Evolutionary conservation across 2,329 filamentous ascomycete species (phyloP).

Genomic region (Beauveria bassiana): DNA sequence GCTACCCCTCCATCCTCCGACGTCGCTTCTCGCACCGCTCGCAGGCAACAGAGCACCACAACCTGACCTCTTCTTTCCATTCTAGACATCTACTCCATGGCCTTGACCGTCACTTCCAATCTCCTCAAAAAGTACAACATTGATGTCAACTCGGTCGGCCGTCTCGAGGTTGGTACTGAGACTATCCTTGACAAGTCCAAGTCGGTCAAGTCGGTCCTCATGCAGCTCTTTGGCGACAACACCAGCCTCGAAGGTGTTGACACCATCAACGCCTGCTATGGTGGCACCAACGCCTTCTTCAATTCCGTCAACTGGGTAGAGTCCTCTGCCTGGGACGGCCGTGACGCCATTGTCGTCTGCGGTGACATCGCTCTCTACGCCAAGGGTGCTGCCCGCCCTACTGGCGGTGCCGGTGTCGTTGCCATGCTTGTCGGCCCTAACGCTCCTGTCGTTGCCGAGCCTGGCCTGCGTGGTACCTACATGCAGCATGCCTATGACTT

Average conservation of each 20-base stretch:
- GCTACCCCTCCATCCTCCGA: conserved; percentile 12
- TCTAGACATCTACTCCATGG: conserved; percentile 79
- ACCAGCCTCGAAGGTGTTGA: conserved; percentile 79
- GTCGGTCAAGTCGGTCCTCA: conserved; percentile 80
- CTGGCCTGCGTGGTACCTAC: conserved; percentile 71
- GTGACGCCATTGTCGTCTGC: conserved; percentile 70
- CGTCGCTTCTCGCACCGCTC: conserved; percentile 8
- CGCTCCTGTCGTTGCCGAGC: conserved; percentile 68
- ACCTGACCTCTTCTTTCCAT: conserved; percentile 14
- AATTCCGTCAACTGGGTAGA: conserved; percentile 82
- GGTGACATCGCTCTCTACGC: conserved; percentile 82
- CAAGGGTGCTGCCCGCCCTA: conserved; percentile 74
- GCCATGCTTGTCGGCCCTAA: conserved; percentile 73
- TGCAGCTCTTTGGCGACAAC: conserved; percentile 81
- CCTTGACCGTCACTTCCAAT: conserved; percentile 69
- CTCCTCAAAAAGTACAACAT: conserved; percentile 78
- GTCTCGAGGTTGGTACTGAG: conserved; percentile 79
- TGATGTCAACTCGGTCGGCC: conserved; percentile 68
- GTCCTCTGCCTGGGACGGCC: conserved; percentile 79
- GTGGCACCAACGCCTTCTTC: conserved; percentile 77
- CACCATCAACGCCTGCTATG: conserved; percentile 80
- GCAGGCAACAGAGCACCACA: neutral
- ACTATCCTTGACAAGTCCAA: conserved; percentile 85
- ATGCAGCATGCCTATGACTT: conserved; percentile 84
- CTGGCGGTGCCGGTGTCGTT: conserved; percentile 71